phyloP scores from a whole-genome alignment of 1,284 basidiomycete species.

The Cystobasidiaceae sp. region DNA sequence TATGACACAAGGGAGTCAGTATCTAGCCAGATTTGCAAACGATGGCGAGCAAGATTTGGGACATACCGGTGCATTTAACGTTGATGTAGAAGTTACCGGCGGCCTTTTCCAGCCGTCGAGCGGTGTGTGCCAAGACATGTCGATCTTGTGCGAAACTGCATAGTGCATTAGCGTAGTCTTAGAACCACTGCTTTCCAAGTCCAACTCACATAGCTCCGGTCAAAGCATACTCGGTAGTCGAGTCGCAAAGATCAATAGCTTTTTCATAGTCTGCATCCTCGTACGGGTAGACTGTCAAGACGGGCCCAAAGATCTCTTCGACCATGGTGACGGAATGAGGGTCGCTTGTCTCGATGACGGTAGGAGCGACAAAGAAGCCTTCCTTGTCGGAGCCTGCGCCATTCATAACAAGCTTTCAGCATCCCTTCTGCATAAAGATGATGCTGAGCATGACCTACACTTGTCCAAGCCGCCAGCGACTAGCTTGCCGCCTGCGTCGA shows the following conservation, averaged over 20 bases:
- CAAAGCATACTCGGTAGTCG: slow-evolving; percentile 80
- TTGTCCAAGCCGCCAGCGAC: slow-evolving; percentile 68
- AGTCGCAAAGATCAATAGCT: slow-evolving; percentile 81
- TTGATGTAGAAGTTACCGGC: slow-evolving; percentile 67
- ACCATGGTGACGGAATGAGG: slow-evolving; percentile 85
- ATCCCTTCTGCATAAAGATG: too few relatives aligned
- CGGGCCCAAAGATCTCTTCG: slow-evolving; percentile 96
- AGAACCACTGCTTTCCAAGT: neutral
- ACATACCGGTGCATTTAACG: slow-evolving; percentile 76
- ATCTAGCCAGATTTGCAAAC: slow-evolving; percentile 56
- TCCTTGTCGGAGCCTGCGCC: slow-evolving; percentile 74
- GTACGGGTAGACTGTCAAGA: slow-evolving; percentile 88
- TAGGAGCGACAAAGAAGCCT: slow-evolving; percentile 92
- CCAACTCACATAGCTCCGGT: slow-evolving; percentile 75
- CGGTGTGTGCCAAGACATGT: slow-evolving; percentile 65
- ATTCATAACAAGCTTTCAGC: slow-evolving; percentile 2
- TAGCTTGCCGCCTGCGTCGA: slow-evolving; percentile 79
- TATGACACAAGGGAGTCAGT: neutral
- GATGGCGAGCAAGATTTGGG: slow-evolving; percentile 94
- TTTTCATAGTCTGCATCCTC: slow-evolving; percentile 76
- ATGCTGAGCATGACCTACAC: slow-evolving; percentile 48
- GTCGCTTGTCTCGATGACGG: slow-evolving; percentile 89
- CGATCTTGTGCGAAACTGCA: slow-evolving; percentile 74
- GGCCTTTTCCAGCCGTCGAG: slow-evolving; percentile 73
- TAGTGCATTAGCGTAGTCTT: neutral